These are phyloP conservation scores for Graphiopsis chlorocephala DNA, from an alignment of 2,329 filamentous ascomycete species.

Conservation along the genomic window DNA sequence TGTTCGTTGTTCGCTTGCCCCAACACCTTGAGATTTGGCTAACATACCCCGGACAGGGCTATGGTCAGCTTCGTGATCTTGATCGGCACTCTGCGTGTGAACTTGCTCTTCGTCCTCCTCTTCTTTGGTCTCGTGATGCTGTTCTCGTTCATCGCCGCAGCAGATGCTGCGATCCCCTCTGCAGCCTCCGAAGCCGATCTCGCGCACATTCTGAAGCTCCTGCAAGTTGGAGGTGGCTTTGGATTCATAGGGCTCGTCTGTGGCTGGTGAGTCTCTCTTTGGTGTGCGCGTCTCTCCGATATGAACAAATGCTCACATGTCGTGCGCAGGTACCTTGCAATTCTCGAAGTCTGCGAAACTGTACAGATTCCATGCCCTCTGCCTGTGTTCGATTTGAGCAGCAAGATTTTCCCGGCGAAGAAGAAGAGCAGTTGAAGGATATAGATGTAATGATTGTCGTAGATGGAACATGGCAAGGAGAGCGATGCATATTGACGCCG, in stretches of 20 bases:
- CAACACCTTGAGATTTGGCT: neutral
- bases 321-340: slow-evolving; percentile 20
- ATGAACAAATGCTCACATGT: neutral
- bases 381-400: slow-evolving; percentile 25
- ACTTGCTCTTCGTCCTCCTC: slow-evolving; percentile 25
- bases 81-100: slow-evolving; percentile 26
- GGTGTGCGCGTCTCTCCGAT: neutral
- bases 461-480: neutral
- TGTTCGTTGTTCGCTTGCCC: slow-evolving; percentile 16
- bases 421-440: slow-evolving; percentile 11
- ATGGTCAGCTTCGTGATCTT: slow-evolving; percentile 30
- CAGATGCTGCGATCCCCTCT: slow-evolving; percentile 24
- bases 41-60: slow-evolving; percentile 14
- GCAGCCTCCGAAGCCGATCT: slow-evolving; percentile 21
- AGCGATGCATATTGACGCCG: neutral
- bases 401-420: slow-evolving; percentile 22
- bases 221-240: slow-evolving; percentile 30
- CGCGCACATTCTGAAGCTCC: slow-evolving; percentile 21
- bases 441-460: neutral
- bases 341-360: slow-evolving; percentile 25
- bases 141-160: slow-evolving; percentile 30
- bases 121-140: slow-evolving; percentile 30
- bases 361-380: slow-evolving; percentile 26
- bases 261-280: slow-evolving; percentile 22
- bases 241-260: slow-evolving; percentile 25